Conservation (phyloP, 371 early-diverging fungal genomes). For the Mortierella sp. region DNA sequence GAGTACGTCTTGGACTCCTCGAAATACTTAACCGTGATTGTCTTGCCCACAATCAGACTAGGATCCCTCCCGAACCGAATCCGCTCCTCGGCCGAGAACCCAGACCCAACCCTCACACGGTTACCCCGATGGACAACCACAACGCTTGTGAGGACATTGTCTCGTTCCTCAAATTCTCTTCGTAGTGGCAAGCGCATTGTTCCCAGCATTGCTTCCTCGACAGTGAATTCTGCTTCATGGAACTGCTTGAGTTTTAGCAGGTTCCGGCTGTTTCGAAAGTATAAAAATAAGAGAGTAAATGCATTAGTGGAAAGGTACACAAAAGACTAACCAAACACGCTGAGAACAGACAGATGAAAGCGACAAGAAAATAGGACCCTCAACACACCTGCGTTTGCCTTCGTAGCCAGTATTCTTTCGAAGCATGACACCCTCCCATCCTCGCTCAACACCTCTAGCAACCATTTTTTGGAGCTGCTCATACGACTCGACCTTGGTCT, state of each 20-base stretch:
- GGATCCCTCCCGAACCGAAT: constrained; percentile 63
- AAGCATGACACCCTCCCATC: constrained; percentile 75
- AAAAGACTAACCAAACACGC: background rate
- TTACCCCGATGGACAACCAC: constrained; percentile 66
- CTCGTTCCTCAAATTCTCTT: constrained; percentile 56
- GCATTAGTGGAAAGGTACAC: background rate
- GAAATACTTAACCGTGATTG: constrained; percentile 72
- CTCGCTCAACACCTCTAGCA: constrained; percentile 44
- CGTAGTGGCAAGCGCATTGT: constrained; percentile 62
- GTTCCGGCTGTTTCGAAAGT: constrained; percentile 55
- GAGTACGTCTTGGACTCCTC: constrained; percentile 59
- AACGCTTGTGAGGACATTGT: constrained; percentile 63
- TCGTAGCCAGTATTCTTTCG: constrained; percentile 67
- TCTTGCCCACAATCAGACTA: constrained; percentile 64
- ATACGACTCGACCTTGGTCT: constrained; percentile 45
- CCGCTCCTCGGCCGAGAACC: constrained; percentile 64
- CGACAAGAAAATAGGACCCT: background rate
- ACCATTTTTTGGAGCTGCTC: constrained; percentile 58
- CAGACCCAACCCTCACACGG: constrained; percentile 71
- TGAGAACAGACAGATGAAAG: background rate
- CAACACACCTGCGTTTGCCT: constrained; percentile 68
- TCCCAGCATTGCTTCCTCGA: constrained; percentile 66
- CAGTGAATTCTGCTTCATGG: constrained; percentile 70
- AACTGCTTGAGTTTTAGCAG: constrained; percentile 72
- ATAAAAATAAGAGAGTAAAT: background rate